Conservation (phyloP, 192 early-diverging fungal species). For the Backusella psychrophila region DNA sequence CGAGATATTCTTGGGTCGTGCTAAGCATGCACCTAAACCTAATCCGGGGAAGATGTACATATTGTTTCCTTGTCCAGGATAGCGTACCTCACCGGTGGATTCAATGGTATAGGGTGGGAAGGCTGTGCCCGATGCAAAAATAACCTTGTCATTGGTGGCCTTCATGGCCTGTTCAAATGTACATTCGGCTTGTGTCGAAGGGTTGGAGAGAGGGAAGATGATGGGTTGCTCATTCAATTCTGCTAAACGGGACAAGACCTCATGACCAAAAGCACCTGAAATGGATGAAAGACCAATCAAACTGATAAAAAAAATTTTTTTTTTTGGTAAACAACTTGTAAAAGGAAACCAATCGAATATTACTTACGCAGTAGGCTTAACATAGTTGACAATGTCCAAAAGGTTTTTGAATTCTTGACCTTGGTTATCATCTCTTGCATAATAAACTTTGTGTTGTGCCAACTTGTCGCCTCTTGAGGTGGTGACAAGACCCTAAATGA, state of each 20-base stretch:
- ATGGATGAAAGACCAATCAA: conserved; percentile 88
- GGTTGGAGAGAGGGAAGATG: conserved; percentile 92
- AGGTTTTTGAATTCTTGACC: conserved; percentile 73
- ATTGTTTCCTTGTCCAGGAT: conserved; percentile 93
- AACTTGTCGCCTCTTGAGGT: conserved; percentile 82
- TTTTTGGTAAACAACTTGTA: no score
- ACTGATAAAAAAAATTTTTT: background rate
- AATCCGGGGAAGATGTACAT: conserved; percentile 97
- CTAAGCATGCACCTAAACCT: conserved; percentile 83
- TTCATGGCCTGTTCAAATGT: conserved; percentile 91
- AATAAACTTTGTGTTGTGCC: conserved; percentile 80
- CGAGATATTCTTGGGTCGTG: conserved; percentile 67
- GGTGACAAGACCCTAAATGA: conserved; percentile 76
- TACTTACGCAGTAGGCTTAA: conserved; percentile 75
- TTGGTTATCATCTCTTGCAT: conserved; percentile 85
- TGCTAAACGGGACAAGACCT: conserved; percentile 73
- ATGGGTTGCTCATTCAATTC: conserved; percentile 81
- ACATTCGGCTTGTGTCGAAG: conserved; percentile 90
- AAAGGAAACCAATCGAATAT: background rate
- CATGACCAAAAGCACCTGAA: conserved; percentile 74
- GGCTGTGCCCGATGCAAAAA: conserved; percentile 95
- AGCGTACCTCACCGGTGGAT: conserved; percentile 47
- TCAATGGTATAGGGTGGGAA: conserved; percentile 84
- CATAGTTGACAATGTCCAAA: conserved; percentile 77
- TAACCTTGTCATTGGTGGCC: conserved; percentile 80